A percentile compares a stretch with the other conserved stretches of the same genome.
Evolutionary conservation across 2,329 filamentous ascomycete genomes (phyloP).

Genomic region (Lecanosticta acicola): DNA sequence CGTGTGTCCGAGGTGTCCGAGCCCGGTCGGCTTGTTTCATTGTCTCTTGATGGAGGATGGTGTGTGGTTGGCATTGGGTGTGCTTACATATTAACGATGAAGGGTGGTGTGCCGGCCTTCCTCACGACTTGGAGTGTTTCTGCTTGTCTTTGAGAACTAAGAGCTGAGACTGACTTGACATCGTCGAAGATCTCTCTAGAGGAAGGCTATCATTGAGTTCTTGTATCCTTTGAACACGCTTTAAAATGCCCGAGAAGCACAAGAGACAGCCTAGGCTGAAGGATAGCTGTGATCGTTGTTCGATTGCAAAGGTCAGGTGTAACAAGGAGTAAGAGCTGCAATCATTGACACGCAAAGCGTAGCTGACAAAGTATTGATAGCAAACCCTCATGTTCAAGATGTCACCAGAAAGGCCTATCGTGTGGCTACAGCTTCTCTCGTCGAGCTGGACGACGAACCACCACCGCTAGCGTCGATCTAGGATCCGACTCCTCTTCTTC

Average conservation of each 20-base stretch:
- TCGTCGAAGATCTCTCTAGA: no score
- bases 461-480: not conserved
- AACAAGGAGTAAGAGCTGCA: constrained; percentile 11
- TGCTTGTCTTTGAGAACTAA: no score
- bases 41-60: not conserved
- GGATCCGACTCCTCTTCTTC: not conserved
- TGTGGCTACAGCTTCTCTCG: constrained; percentile 23
- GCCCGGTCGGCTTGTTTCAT: not conserved
- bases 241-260: constrained; percentile 4
- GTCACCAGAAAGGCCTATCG: constrained; percentile 15
- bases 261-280: constrained; percentile 11
- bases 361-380: not conserved
- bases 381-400: constrained; percentile 20
- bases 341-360: not conserved
- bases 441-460: constrained; percentile 19
- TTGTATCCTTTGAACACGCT: no score
- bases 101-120: not conserved
- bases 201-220: no score
- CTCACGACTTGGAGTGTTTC: no score
- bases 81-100: not conserved
- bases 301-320: constrained; percentile 18
- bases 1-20: no score
- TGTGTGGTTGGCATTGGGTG: not conserved
- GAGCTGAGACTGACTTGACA: no score
- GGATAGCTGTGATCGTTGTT: constrained; percentile 20